phyloP scores from a whole-genome alignment of 495 filamentous ascomycete genomes.

The Penicillium mononematosum region DNA sequence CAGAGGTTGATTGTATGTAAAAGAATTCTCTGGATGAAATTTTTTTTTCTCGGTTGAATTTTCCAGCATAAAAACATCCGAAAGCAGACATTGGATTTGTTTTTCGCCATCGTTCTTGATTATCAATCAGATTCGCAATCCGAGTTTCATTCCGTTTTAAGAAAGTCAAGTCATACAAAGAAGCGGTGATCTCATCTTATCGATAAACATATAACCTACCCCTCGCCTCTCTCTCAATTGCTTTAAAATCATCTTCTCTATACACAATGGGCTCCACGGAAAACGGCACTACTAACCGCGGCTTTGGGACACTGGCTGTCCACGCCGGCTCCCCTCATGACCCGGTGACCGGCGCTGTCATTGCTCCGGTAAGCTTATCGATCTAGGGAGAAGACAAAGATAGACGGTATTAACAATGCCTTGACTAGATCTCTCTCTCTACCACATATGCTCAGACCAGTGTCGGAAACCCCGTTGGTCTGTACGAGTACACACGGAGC shows the following conservation, averaged over 20 bases:
- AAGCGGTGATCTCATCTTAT: slow-evolving; percentile 26
- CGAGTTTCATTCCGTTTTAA: not conserved
- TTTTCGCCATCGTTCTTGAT: slow-evolving; percentile 12
- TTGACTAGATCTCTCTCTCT: slow-evolving; percentile 78
- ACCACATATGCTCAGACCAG: slow-evolving; percentile 88
- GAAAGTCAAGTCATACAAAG: slow-evolving; percentile 9
- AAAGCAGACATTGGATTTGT: not conserved
- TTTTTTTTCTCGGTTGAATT: slow-evolving; percentile 1
- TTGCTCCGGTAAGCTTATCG: slow-evolving; percentile 63
- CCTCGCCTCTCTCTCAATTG: slow-evolving; percentile 1
- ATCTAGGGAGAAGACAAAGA: not conserved
- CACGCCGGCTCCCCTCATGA: slow-evolving; percentile 91
- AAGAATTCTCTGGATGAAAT: not conserved
- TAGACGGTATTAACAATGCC: slow-evolving; percentile 1
- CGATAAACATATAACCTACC: slow-evolving; percentile 15
- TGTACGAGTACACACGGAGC: slow-evolving; percentile 87
- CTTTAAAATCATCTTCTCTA: slow-evolving; percentile 14
- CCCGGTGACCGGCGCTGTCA: slow-evolving; percentile 88
- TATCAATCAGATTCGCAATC: slow-evolving; percentile 14
- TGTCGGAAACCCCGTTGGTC: slow-evolving; percentile 80
- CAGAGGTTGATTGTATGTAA: slow-evolving; percentile 7
- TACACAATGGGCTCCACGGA: slow-evolving; percentile 31
- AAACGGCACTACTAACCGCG: slow-evolving; percentile 44
- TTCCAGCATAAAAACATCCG: slow-evolving; percentile 2
- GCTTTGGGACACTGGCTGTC: slow-evolving; percentile 90